Conservation (phyloP, 1,284 basidiomycete genomes). For the Phlebopus sp. region DNA sequence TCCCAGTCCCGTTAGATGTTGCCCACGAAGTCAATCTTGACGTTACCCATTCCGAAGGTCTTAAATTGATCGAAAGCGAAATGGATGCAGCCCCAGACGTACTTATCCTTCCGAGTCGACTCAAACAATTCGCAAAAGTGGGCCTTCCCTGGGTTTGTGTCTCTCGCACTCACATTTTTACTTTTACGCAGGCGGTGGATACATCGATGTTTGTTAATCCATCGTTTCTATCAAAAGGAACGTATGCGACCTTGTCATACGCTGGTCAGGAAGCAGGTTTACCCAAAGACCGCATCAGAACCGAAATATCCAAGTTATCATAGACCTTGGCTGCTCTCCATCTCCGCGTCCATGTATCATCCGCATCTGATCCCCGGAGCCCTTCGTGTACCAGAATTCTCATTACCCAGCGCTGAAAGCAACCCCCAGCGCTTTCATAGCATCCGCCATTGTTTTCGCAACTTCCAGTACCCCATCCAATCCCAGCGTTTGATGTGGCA, state of each 20-base stretch:
- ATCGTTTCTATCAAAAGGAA: conserved; percentile 59
- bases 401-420: conserved; percentile 34
- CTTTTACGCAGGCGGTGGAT: conserved; percentile 53
- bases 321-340: conserved; percentile 10
- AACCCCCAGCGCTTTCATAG: conserved; percentile 44
- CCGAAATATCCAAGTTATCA: conserved; percentile 30
- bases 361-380: too few species aligned
- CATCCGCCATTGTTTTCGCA: conserved; percentile 53
- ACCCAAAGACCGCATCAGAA: conserved; percentile 35
- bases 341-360: neutral
- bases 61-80: conserved; percentile 45
- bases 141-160: conserved; percentile 13
- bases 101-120: conserved; percentile 78
- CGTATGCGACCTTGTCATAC: conserved; percentile 48
- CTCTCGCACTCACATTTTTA: neutral
- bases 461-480: conserved; percentile 62
- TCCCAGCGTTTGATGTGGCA: conserved; percentile 67
- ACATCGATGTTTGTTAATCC: conserved; percentile 71
- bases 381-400: neutral
- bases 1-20: conserved; percentile 77
- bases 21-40: conserved; percentile 84
- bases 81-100: conserved; percentile 70
- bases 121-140: conserved; percentile 87
- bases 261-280: conserved; percentile 30
- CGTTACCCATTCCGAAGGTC: conserved; percentile 65